These are phyloP conservation scores for Aspergillus sparsus DNA, from an alignment of 495 filamentous ascomycete species.

Conservation along the genomic window DNA sequence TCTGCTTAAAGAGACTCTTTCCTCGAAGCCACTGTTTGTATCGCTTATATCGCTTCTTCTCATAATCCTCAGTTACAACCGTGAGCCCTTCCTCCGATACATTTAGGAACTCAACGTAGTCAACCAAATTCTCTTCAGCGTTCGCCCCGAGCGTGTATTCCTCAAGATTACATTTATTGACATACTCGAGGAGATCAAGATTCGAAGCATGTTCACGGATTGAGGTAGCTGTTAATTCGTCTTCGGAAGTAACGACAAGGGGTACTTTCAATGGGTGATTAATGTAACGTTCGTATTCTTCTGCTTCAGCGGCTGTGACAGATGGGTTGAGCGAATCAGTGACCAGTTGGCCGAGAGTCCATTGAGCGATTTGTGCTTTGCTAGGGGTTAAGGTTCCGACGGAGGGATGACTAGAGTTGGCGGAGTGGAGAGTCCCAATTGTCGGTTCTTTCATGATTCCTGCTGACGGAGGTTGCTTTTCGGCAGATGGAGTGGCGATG, in stretches of 20 bases:
- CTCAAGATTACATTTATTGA: constrained; percentile 53
- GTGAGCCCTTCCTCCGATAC: constrained; percentile 81
- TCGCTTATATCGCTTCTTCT: constrained; percentile 92
- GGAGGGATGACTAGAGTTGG: constrained; percentile 31
- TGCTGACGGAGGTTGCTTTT: constrained; percentile 31
- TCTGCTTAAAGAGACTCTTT: constrained; percentile 92
- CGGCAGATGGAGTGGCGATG: constrained; percentile 29
- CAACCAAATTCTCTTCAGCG: constrained; percentile 67
- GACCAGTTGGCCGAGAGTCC: constrained; percentile 85
- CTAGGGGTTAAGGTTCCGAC: constrained; percentile 32
- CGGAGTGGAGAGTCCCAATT: constrained; percentile 23
- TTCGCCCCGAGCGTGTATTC: constrained; percentile 36
- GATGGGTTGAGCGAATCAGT: constrained; percentile 76
- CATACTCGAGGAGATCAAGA: constrained; percentile 73
- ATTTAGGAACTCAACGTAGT: constrained; percentile 73
- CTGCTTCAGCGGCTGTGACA: constrained; percentile 70
- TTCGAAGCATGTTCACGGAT: constrained; percentile 48
- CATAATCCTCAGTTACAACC: constrained; percentile 79
- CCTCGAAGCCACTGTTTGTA: constrained; percentile 92
- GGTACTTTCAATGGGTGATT: constrained; percentile 87
- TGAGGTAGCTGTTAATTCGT: constrained; percentile 47
- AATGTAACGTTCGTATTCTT: constrained; percentile 90
- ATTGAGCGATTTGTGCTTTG: constrained; percentile 73
- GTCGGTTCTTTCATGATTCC: constrained; percentile 51
- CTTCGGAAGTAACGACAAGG: constrained; percentile 76